Evolutionary conservation across 768 basidiomycete genomes (phyloP).

Genomic region (Pleurotus eryngii): DNA sequence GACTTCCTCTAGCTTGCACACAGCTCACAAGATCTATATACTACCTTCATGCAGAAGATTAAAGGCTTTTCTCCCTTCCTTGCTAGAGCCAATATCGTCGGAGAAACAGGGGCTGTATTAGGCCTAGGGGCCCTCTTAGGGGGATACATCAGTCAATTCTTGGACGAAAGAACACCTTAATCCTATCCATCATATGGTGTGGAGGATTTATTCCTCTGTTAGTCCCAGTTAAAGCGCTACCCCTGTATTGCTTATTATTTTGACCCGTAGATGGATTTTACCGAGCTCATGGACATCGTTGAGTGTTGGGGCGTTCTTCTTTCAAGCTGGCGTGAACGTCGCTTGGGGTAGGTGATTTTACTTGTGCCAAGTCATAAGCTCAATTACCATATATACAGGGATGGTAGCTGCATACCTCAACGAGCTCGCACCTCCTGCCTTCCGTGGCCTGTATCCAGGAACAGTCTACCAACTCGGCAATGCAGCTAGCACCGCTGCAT

Average conservation of each 20-base stretch:
- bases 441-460: constrained; percentile 64
- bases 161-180: constrained; percentile 57
- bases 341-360: constrained; percentile 45
- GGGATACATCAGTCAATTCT: constrained; percentile 52
- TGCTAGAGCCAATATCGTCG: constrained; percentile 61
- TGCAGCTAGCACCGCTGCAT: constrained; percentile 20
- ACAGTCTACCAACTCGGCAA: constrained; percentile 64
- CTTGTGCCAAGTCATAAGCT: neutral
- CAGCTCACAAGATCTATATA: constrained; percentile 44
- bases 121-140: constrained; percentile 51
- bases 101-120: constrained; percentile 21
- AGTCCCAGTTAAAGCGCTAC: neutral
- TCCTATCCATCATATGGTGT: constrained; percentile 12
- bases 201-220: constrained; percentile 14
- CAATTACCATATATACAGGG: neutral
- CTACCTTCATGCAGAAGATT: constrained; percentile 49
- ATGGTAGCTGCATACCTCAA: constrained; percentile 51
- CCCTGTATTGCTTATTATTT: neutral
- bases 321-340: constrained; percentile 59
- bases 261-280: constrained; percentile 50
- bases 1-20: constrained; percentile 8
- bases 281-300: constrained; percentile 51
- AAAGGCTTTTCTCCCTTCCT: constrained; percentile 45
- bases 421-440: constrained; percentile 65
- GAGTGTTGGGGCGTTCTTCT: constrained; percentile 62